phyloP scores from a whole-genome alignment of 306 rosid genomes.

The Elaeagnus macrophylla region DNA sequence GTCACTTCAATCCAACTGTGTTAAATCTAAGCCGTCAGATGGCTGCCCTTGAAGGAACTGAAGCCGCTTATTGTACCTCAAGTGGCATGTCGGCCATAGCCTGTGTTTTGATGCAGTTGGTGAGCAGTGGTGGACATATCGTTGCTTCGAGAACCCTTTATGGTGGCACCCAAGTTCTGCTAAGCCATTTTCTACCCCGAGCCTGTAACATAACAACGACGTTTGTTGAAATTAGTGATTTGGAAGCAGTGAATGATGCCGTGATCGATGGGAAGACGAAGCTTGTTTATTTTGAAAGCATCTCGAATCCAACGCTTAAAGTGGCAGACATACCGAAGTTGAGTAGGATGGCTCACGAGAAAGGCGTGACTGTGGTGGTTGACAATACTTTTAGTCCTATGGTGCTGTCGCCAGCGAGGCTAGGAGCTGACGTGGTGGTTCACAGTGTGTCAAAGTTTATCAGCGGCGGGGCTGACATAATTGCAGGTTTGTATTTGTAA shows the following conservation, averaged over 20 bases:
- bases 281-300: constrained; percentile 57
- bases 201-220: constrained; percentile 48
- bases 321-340: constrained; percentile 76
- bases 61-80: constrained; percentile 91
- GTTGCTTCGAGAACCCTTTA: constrained; percentile 56
- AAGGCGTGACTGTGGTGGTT: constrained; percentile 72
- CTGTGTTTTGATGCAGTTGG: constrained; percentile 52
- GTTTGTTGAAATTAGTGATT: constrained; percentile 52
- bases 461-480: constrained; percentile 94
- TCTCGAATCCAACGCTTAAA: constrained; percentile 63
- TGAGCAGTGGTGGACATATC: constrained; percentile 54
- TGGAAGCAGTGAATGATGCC: constrained; percentile 38
- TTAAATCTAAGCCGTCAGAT: constrained; percentile 74
- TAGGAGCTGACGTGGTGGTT: constrained; percentile 83
- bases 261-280: constrained; percentile 59
- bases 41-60: constrained; percentile 89
- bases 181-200: constrained; percentile 57
- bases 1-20: constrained; percentile 95
- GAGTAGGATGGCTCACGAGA: constrained; percentile 43
- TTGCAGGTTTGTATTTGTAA: constrained; percentile 49
- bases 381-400: constrained; percentile 90
- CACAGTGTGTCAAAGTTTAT: constrained; percentile 89
- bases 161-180: constrained; percentile 87
- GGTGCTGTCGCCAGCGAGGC: constrained; percentile 72
- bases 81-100: constrained; percentile 90